Evolutionary conservation across 495 filamentous ascomycete genomes (phyloP), one percentile per base, ranked within the genome.

Genomic region (Aspergillus carlsbadensis): DNA sequence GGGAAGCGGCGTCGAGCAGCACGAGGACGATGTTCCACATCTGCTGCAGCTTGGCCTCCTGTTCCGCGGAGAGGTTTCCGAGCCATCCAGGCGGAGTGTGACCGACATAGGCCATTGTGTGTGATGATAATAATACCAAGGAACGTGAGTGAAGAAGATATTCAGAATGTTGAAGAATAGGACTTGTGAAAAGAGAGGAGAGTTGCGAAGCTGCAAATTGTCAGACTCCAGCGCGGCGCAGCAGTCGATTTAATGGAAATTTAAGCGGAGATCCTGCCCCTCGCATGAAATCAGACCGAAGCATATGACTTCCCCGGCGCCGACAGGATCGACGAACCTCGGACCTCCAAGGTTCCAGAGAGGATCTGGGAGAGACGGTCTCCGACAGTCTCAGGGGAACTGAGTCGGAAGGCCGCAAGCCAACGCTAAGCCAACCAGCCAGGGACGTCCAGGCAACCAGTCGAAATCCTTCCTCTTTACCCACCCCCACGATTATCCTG

Each of bases 1-100:
- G 14, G 11, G 58, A 56, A 20, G 50, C 51, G 24, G 54, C 78
- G 31, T 87, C 89, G 63, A 91, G 90, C 20, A 94, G 80, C 33
- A 85, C 83, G 52, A 96, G 78, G 13, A 89, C 77, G 48, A 84
- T 79, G 8, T 76, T 71, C 93, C 93, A 98, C 63, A 96, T 77
- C 63, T 89, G 85, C 65, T 85, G 87, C 48, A 98, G 72, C 66
- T 92, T 96, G 52, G 79, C 83, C 58, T 96, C 89, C 70, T 98
- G 85, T 49, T 92, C 90, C 7, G 81, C 64, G 13, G 88, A 96
- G 40, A 98, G 78, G 63, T 87, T 96, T 52, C 89, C 91, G 39
- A 91, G 84, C 59, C 90, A 84, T 34, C 93, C 93, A 8, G 87
- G 83, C 13, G 81, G 73, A 7, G 21, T 56, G 35, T 56, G 33